Evolutionary conservation across 106 monocot species (phyloP).

Genomic region (Dendrobium huoshanense): DNA sequence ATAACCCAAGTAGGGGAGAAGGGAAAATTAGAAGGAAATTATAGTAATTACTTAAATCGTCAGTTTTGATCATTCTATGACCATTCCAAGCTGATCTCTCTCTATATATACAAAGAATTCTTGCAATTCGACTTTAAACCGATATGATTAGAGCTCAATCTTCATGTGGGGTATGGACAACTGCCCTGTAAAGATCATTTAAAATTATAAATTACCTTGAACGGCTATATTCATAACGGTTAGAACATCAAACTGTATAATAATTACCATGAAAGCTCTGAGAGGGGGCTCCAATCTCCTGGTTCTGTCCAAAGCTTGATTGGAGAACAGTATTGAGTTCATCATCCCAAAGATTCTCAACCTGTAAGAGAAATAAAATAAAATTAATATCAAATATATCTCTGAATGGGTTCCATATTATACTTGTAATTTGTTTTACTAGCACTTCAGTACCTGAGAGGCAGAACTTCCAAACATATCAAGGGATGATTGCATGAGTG

Average conservation of each 20-base stretch:
- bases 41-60: neutral
- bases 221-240: neutral
- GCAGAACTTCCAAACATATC: constrained; percentile 37
- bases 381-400: neutral
- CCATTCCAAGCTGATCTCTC: constrained; percentile 1
- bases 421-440: neutral
- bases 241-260: neutral
- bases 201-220: neutral
- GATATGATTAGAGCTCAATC: constrained; percentile 27
- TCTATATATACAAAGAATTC: constrained; percentile 15
- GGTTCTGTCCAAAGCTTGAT: constrained; percentile 39
- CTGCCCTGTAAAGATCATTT: constrained; percentile 27
- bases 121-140: neutral
- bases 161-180: constrained; percentile 29
- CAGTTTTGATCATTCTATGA: constrained; percentile 2
- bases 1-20: neutral
- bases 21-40: neutral
- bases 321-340: constrained; percentile 58
- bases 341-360: constrained; percentile 51
- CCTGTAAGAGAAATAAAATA: constrained; percentile 22
- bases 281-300: constrained; percentile 28
- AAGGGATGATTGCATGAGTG: constrained; percentile 30
- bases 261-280: constrained; percentile 30
- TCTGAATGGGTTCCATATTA: neutral
- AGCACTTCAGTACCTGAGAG: constrained; percentile 39